Evolutionary conservation across 2,329 filamentous ascomycete species (phyloP), one percentile per base, ranked within the genome.

Genomic region (Monosporascus sp.): DNA sequence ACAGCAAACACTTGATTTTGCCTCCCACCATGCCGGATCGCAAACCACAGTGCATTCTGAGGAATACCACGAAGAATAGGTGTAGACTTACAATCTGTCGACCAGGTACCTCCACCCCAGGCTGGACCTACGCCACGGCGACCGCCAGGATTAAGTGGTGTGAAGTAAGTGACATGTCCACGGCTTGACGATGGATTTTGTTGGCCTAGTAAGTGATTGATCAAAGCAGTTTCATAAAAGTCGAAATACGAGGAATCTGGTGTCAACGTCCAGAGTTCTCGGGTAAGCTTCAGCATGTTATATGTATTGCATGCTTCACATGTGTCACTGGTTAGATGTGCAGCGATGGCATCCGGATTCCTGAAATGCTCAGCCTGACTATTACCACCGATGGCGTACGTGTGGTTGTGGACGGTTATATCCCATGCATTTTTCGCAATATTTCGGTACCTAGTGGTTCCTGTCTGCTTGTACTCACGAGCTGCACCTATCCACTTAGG

Each of bases 221-320:
- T 62, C 15, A 80, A 58, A 0, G 75, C 73, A 3, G 69, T 69
- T 64, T 81, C 78, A 59, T 80, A 81, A 57, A 71, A 81, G 63
- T 81, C 77, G 56, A 81, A 79, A 61, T 80, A 80, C 1, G 65
- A 62, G 3, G 72, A 62, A 18, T 65, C 65, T 0, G 76, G 75
- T 27, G 76, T 67, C 34, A 73, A 62, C 1, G 69, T 63, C 73
- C 74, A 81, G 5, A 81, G 68, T 51, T 80, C 76, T 1, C 76
- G 70, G 0, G 78, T 79, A 37, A 81, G 63, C 60, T 80, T 80
- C 46, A 81, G 73, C 78, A 81, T 81, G 58, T 81, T 81, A 61
- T 80, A 80, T 0, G 75, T 77, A 61, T 81, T 80, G 64, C 78
- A 81, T 2, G 71, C 71, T 62, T 81, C 78, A 45, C 70, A 72